Evolutionary conservation across 2,329 filamentous ascomycete species (phyloP).

Genomic region (Colletotrichum chlorophyti): DNA sequence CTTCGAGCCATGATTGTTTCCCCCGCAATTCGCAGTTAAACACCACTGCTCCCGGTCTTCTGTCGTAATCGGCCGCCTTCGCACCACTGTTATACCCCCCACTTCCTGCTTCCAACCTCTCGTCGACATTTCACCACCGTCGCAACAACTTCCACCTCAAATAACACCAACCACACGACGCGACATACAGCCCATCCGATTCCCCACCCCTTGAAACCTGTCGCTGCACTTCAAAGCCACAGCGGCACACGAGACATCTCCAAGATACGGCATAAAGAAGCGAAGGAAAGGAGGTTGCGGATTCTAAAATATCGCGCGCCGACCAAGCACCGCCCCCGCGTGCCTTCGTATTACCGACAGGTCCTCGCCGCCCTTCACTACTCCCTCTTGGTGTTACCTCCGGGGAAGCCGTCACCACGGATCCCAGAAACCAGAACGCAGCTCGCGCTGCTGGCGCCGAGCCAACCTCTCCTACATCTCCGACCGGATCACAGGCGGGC

Average conservation of each 20-base stretch:
- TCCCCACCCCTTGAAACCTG: too few species aligned
- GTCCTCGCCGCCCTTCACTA: too few species aligned
- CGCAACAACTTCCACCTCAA: not conserved
- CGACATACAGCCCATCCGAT: not conserved
- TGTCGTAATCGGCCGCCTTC: slow-evolving; percentile 22
- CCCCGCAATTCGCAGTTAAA: slow-evolving; percentile 24
- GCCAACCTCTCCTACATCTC: slow-evolving; percentile 32
- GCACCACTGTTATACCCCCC: slow-evolving; percentile 10
- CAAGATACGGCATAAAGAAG: too few species aligned
- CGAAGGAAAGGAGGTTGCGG: too few species aligned
- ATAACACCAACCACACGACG: not conserved
- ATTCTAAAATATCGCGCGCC: not conserved
- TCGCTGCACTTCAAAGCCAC: too few species aligned
- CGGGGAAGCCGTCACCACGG: slow-evolving; percentile 48
- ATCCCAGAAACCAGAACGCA: slow-evolving; percentile 45
- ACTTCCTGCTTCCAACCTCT: not conserved
- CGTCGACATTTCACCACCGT: too few species aligned
- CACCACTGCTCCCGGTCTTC: slow-evolving; percentile 6
- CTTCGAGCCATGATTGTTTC: not conserved
- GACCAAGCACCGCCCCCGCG: too few species aligned
- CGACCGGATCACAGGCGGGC: slow-evolving; percentile 30
- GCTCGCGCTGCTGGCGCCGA: slow-evolving; percentile 40
- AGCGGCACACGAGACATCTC: too few species aligned
- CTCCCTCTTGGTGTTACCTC: not conserved
- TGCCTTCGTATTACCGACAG: too few species aligned